A percentile compares a stretch with the other conserved stretches of the same genome.
Evolutionary conservation across 768 basidiomycete species (phyloP).

Genomic region (Agaricus bisporus): DNA sequence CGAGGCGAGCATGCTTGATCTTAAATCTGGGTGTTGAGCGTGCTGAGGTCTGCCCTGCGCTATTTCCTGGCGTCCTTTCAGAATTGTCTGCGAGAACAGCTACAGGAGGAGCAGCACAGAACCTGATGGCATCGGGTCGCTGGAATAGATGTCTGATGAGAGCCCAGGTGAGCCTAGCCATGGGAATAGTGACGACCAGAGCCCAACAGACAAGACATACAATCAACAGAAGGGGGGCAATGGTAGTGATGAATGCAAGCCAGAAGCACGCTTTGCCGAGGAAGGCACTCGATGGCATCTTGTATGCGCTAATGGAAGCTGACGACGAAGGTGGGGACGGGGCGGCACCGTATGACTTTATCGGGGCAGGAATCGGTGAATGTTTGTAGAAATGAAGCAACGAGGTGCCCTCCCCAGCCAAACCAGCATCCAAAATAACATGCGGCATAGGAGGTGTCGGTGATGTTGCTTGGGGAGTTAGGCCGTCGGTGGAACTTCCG

Average conservation of each 20-base stretch:
- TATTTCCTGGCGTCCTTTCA: constrained; percentile 12
- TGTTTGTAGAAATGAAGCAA: constrained; percentile 28
- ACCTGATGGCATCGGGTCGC: constrained; percentile 81
- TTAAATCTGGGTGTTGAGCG: constrained; percentile 38
- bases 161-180: constrained; percentile 98
- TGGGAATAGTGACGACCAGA: constrained; percentile 92
- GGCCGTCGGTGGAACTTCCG: constrained; percentile 26
- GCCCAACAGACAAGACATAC: constrained; percentile 93
- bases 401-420: constrained; percentile 41
- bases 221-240: constrained; percentile 84
- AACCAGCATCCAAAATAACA: constrained; percentile 37
- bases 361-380: constrained; percentile 30
- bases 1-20: constrained; percentile 67
- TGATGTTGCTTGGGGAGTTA: constrained; percentile 31
- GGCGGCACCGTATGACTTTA: constrained; percentile 70
- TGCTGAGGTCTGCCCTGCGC: constrained; percentile 17
- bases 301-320: constrained; percentile 21
- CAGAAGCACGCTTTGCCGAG: constrained; percentile 81
- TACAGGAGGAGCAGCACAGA: constrained; percentile 80
- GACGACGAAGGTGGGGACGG: constrained; percentile 23
- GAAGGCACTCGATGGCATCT: constrained; percentile 33
- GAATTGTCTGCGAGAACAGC: constrained; percentile 43
- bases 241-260: constrained; percentile 65
- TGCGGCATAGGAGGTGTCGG: constrained; percentile 16
- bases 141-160: constrained; percentile 76